Conservation (phyloP, 2,329 filamentous ascomycete genomes). For the Alternaria ethzedia region DNA sequence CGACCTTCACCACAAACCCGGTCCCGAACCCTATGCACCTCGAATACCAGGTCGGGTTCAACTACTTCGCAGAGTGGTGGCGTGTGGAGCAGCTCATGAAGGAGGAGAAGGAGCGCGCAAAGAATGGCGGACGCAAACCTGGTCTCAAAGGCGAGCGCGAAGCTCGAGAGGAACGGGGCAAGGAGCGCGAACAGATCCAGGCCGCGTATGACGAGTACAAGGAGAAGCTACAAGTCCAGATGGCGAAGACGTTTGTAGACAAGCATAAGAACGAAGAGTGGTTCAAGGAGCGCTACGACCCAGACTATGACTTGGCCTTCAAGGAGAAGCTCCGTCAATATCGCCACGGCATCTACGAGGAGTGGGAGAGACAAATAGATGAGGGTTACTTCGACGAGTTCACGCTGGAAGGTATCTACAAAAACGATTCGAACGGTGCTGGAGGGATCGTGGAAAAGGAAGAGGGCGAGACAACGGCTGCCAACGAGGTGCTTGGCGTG, state of each 20-base stretch:
- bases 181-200: conserved; percentile 80
- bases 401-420: conserved; percentile 90
- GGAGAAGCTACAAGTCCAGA: conserved; percentile 69
- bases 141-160: conserved; percentile 70
- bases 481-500: conserved; percentile 90
- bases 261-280: conserved; percentile 96
- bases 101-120: conserved; percentile 76
- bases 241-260: conserved; percentile 88
- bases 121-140: conserved; percentile 71
- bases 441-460: conserved; percentile 91
- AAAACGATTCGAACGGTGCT: conserved; percentile 86
- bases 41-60: conserved; percentile 82
- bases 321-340: conserved; percentile 79
- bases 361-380: conserved; percentile 89
- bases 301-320: conserved; percentile 78
- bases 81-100: conserved; percentile 81
- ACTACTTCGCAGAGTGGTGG: conserved; percentile 88
- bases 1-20: conserved; percentile 66
- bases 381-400: conserved; percentile 91
- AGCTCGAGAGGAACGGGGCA: conserved; percentile 74
- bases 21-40: conserved; percentile 74
- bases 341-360: conserved; percentile 76
- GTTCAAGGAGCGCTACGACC: conserved; percentile 94
- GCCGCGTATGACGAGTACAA: conserved; percentile 71
- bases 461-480: conserved; percentile 89